Base-by-base conservation (phyloP, 306 rosid genomes). In the Prunus mira region DNA sequence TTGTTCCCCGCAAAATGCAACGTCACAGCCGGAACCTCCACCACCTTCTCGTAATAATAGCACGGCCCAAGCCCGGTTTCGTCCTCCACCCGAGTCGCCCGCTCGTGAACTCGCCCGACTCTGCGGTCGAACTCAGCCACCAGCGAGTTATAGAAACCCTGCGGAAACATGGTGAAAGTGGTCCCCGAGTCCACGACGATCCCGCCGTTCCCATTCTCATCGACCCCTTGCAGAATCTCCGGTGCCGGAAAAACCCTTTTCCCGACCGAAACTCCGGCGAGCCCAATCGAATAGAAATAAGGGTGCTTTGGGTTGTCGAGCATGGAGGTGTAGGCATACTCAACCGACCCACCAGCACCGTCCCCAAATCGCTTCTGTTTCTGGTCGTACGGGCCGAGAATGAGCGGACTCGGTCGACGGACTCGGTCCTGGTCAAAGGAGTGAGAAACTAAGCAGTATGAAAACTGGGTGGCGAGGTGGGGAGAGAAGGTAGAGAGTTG, bases 121-220 rank as follows among this genome's bases (percentile, higher is more conserved):
- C 96, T 91, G 15, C 73, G 65, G 22, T 90, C 90, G 41, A 94
- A 92, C 85, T 89, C 96, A 8, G 74, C 71, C 78, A 91, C 96
- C 85, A 94, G 83, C 77, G 89, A 74, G 58, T 82, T 45, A 19
- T 94, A 89, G 24, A 94, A 78, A 25, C 82, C 71, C 77, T 86
- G 81, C 24, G 98, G 97, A 65, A 94, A 55, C 98, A 94, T 94
- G 25, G 98, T 92, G 58, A 86, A 94, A 24, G 98, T 94, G 9
- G 98, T 94, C 6, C 98, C 98, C 2, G 96, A 91, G 69, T 94
- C 98, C 76, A 94, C 96, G 6, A 92, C 98, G 78, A 92, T 74
- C 5, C 98, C 98, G 0, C 98, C 97, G 13, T 71, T 75, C 0
- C 98, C 98, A 5, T 49, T 69, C 5, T 32, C 7, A 63, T 95